phyloP scores from a whole-genome alignment of 208 protist genomes.

The Trypanosomatidae sp. region DNA sequence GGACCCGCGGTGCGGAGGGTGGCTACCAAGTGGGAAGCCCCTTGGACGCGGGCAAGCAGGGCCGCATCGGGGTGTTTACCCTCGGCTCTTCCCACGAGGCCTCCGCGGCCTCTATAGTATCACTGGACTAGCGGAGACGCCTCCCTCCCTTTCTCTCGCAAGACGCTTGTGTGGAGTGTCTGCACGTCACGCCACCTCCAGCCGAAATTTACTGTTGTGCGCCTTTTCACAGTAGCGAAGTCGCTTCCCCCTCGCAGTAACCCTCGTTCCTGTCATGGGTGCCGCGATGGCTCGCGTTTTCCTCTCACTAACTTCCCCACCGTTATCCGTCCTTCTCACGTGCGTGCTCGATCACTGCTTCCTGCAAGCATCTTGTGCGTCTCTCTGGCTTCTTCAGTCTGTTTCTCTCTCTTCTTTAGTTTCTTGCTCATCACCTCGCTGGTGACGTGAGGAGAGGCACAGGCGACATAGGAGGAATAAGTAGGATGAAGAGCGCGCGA shows the following conservation, averaged over 20 bases:
- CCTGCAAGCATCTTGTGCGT: neutral
- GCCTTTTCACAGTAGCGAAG: neutral
- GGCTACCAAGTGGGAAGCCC: neutral
- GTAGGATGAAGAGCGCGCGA: neutral
- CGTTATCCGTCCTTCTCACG: neutral
- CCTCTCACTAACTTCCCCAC: neutral
- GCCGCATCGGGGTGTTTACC: neutral
- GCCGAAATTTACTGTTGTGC: neutral
- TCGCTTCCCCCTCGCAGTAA: neutral
- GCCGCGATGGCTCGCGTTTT: neutral
- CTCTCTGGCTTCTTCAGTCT: no score
- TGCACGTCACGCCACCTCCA: neutral
- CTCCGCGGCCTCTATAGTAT: slow-evolving; percentile 5
- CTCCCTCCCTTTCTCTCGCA: neutral
- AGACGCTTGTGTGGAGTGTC: neutral
- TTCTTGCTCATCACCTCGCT: no score
- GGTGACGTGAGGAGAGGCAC: neutral
- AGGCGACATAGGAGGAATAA: neutral
- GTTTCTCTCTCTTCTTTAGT: no score
- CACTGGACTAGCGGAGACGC: slow-evolving; percentile 5
- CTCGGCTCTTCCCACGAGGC: slow-evolving; percentile 13
- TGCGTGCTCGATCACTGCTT: neutral
- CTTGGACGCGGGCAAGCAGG: neutral
- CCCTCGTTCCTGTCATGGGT: no score
- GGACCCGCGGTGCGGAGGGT: neutral